A percentile compares a stretch with the other conserved stretches of the same genome.
Evolutionary conservation across 495 filamentous ascomycete genomes (phyloP).

Genomic region (Podospora pseudocomata): DNA sequence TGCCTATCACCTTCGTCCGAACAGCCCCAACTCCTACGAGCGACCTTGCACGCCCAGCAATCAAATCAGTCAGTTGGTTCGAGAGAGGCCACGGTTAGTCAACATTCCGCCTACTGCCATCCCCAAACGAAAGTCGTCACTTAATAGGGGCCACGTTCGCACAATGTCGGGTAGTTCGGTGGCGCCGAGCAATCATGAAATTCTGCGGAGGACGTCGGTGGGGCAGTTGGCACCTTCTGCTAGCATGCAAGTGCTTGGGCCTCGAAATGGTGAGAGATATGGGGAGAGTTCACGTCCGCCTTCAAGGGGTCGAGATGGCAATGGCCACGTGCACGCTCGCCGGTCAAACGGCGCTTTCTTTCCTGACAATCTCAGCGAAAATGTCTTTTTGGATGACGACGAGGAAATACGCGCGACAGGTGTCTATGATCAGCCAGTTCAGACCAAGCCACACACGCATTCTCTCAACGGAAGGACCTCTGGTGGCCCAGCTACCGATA

Average conservation of each 20-base stretch:
- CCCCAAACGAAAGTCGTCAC: constrained; percentile 21
- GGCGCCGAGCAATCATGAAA: not conserved
- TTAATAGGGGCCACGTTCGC: constrained; percentile 4
- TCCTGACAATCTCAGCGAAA: not conserved
- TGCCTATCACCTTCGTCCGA: not conserved
- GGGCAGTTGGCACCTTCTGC: not conserved
- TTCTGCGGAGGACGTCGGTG: not conserved
- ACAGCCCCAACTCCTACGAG: not conserved
- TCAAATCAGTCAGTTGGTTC: constrained; percentile 9
- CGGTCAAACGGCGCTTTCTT: constrained; percentile 4
- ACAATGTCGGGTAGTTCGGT: not conserved
- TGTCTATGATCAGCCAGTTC: not conserved
- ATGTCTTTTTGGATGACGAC: not conserved
- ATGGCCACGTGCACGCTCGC: not conserved
- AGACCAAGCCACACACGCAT: not conserved
- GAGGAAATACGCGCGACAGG: not conserved
- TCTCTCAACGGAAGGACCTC: not conserved
- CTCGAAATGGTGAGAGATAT: constrained; percentile 20
- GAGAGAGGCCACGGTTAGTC: constrained; percentile 24
- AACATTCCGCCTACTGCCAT: constrained; percentile 25
- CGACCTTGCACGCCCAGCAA: constrained; percentile 20
- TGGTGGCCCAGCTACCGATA: not conserved
- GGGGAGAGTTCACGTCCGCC: constrained; percentile 26
- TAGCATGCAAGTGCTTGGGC: constrained; percentile 13
- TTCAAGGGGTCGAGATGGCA: constrained; percentile 9